Base-by-base conservation (phyloP, 345 rosid species). In the Camelina hispida region DNA sequence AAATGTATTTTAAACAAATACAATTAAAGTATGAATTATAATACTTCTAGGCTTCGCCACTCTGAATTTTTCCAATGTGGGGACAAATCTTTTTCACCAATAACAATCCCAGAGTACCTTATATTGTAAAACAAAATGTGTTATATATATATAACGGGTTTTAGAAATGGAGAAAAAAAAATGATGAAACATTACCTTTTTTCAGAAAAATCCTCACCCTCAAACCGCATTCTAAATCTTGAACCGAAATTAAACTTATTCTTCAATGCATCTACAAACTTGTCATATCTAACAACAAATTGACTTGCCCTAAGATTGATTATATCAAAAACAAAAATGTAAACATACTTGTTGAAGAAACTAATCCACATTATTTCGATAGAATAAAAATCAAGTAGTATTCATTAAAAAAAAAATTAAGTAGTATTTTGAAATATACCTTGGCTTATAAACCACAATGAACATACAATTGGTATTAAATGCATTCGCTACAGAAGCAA, bases 221-320 rank as follows among this genome's bases (percentile, higher is more conserved):
- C 91, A 68, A 88, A 90, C 62, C 79, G 78, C 93, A 88, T 90
- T 66, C 68, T 84, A 68, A 87, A 88, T 62, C 87, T 81, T 83
- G 87, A 83, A 12, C 87, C 86, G 50, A 82, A 68, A 1, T 81
- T 46, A 54, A 81, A 86, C 35, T 78, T 87, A 62, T 58, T 81
- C 73, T 85, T 86, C n/a, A 82, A 40, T 7, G 88, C 83, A 22
- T 87, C 87, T 79, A 62, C 55, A 63, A 82, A 87, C 67, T 80
- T 86, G 32, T 87, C 81, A 40, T 66, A 80, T 7, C 86, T 89
- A 48, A 89, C 81, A 44, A 89, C 80, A 52, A 87, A 89, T 83
- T 87, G 85, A 70, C 91, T 87, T 51, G 12, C 3, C 11, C 53
- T 17, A 1, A 48, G 8, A 48, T 6, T 0, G 8, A 48, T 6